Base-by-base conservation (phyloP, 371 early-diverging fungal genomes). In the Neoconidiobolus thromboides region DNA sequence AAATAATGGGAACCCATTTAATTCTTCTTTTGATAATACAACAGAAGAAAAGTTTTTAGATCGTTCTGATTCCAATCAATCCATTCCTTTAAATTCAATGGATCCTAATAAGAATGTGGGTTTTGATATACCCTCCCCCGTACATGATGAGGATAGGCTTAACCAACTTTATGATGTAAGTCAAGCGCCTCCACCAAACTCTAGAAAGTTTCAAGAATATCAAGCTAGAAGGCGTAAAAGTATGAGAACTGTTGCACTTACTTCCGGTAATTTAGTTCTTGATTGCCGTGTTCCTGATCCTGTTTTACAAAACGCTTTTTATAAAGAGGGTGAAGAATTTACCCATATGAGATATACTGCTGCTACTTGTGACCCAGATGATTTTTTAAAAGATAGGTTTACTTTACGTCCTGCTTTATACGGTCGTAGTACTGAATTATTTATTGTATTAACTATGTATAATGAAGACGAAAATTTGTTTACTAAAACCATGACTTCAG, bases 361-460 rank as follows among this genome's bases (percentile, higher is more conserved):
- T 3, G 85, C 79, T 2, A 87, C 88, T 0, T 87, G 83, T 64
- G 87, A 88, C 55, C 85, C 92, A 6, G 83, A 93, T 66, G 82
- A 89, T 9, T 92, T 91, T 68, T 64, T 69, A 43, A 59, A 71
- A 48, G 68, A 78, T 14, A 69, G 79, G 9, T 93, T 89, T 70
- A 81, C 85, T 0, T 73, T 95, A 57, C 77, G 93, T 6, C 93
- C 85, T 14, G 76, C 77, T 55, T 69, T 86, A 48, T 80, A 80
- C 64, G 73, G 77, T 43, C 76, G 93, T 50, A 64, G 79, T 48
- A 94, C 94, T 4, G 95, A 94, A 69, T 68, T 96, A 15, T 85
- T 86, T 57, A 81, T 87, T 50, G 94, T 91, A 47, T 77, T 93
- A 67, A 92, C 92, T 39, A 85, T 88, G 86, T 88, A 88, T 74